Evolutionary conservation across 768 basidiomycete species (phyloP).

Genomic region (Sutorius australiensis): DNA sequence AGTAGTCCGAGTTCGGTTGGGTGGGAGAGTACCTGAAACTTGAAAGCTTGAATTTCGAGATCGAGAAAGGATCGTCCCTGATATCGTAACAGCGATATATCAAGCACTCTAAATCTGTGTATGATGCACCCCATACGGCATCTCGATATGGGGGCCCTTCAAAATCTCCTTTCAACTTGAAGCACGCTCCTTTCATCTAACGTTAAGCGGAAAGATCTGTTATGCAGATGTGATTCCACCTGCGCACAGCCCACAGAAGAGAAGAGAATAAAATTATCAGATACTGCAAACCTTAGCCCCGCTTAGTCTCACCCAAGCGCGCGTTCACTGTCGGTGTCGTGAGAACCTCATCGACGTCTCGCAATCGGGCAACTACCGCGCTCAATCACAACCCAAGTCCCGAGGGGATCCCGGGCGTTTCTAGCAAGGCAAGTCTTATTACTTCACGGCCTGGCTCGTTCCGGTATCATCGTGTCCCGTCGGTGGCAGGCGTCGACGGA

Average conservation of each 20-base stretch:
- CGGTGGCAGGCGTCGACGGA: slow-evolving; percentile 16
- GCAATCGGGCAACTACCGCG: slow-evolving; percentile 4
- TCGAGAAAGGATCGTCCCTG: slow-evolving; percentile 38
- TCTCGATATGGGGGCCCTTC: slow-evolving; percentile 27
- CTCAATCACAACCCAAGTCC: neutral
- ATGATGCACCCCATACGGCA: slow-evolving; percentile 35
- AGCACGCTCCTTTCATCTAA: slow-evolving; percentile 35
- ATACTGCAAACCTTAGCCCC: slow-evolving; percentile 1
- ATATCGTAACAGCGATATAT: slow-evolving; percentile 34
- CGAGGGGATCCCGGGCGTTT: slow-evolving; percentile 21
- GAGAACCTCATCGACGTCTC: slow-evolving; percentile 4
- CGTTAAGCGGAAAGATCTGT: slow-evolving; percentile 34
- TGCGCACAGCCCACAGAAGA: slow-evolving; percentile 24
- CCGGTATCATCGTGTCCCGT: slow-evolving; percentile 12
- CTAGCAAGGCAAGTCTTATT: slow-evolving; percentile 18
- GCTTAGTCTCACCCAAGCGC: slow-evolving; percentile 4
- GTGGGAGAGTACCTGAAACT: slow-evolving; percentile 35
- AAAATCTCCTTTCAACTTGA: slow-evolving; percentile 23
- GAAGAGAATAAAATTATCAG: slow-evolving; percentile 11
- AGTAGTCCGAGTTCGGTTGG: slow-evolving; percentile 20
- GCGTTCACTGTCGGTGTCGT: slow-evolving; percentile 8
- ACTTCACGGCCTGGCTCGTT: slow-evolving; percentile 18
- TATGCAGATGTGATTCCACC: slow-evolving; percentile 31
- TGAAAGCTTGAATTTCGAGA: slow-evolving; percentile 33
- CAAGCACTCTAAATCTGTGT: slow-evolving; percentile 32